Conservation (phyloP, 805 yeast genomes). For the Lipomyces sp. region DNA sequence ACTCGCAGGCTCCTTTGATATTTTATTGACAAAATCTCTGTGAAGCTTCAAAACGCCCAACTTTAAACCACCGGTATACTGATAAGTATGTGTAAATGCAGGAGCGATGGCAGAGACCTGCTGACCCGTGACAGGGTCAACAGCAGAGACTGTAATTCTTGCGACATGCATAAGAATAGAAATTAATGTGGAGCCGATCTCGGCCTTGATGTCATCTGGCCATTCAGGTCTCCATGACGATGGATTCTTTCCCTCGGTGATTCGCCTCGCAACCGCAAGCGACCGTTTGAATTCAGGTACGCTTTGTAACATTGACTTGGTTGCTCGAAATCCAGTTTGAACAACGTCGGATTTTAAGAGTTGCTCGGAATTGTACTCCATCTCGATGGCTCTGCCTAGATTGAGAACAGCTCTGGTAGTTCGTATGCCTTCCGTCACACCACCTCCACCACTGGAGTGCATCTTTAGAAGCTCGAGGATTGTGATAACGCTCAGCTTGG, state of each 20-base stretch:
- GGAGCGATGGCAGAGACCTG: conserved; percentile 76
- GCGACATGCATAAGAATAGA: conserved; percentile 81
- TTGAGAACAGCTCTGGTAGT: conserved; percentile 79
- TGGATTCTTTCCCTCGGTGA: conserved; percentile 14
- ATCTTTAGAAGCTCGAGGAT: conserved; percentile 79
- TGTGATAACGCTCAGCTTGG: conserved; percentile 80
- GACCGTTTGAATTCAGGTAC: conserved; percentile 23
- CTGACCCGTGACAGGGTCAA: conserved; percentile 77
- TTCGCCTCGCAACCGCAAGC: conserved; percentile 19
- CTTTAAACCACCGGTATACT: conserved; percentile 75
- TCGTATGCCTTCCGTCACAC: conserved; percentile 75
- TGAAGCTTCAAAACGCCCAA: conserved; percentile 83
- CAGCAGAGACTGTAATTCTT: conserved; percentile 75
- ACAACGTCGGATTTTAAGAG: conserved; percentile 55
- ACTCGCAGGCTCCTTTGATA: conserved; percentile 69
- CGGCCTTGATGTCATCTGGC: conserved; percentile 65
- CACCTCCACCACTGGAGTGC: conserved; percentile 76
- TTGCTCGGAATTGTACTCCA: conserved; percentile 77
- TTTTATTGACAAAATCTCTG: conserved; percentile 63
- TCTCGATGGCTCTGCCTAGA: conserved; percentile 82
- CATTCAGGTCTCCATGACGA: conserved; percentile 45
- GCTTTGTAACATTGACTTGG: conserved; percentile 20
- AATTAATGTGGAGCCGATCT: conserved; percentile 79
- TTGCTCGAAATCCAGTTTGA: conserved; percentile 18
- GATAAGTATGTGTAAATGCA: conserved; percentile 88